These are phyloP conservation scores for Neocucurbitaria cava DNA, from an alignment of 2,329 filamentous ascomycete species.

Conservation along the genomic window DNA sequence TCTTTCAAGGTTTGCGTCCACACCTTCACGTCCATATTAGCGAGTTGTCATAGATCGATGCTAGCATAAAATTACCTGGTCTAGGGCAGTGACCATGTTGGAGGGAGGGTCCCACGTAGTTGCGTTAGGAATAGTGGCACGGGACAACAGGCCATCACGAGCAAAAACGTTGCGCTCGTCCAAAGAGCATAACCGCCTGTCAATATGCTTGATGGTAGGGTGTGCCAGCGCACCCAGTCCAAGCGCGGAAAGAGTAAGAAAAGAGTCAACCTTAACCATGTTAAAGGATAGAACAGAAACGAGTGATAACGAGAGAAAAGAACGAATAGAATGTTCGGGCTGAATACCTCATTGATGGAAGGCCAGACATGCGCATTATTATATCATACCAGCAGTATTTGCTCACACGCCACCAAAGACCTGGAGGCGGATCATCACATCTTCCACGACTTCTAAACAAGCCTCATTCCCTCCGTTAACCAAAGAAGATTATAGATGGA, in stretches of 20 bases:
- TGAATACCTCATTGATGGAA: no score
- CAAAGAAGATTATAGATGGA: no score
- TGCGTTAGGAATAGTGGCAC: conserved; percentile 24
- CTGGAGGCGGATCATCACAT: no score
- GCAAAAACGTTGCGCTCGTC: conserved; percentile 22
- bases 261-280: conserved; percentile 26
- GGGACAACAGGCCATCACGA: conserved; percentile 17
- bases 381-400: no score
- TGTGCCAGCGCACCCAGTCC: conserved; percentile 29
- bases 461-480: no score
- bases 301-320: background rate
- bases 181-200: conserved; percentile 26
- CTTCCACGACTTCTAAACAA: no score
- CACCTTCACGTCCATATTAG: conserved; percentile 1
- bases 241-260: conserved; percentile 21
- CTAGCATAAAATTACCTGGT: conserved; percentile 10
- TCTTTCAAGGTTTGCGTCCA: conserved; percentile 34
- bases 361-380: background rate
- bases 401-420: no score
- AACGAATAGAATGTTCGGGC: conserved; percentile 38
- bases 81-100: conserved; percentile 29
- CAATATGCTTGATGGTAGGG: conserved; percentile 33
- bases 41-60: no score
- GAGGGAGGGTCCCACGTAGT: conserved; percentile 33
- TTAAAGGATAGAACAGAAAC: conserved; percentile 1